phyloP scores from a whole-genome alignment of 2,329 filamentous ascomycete species.

The Pyricularia sp. region DNA sequence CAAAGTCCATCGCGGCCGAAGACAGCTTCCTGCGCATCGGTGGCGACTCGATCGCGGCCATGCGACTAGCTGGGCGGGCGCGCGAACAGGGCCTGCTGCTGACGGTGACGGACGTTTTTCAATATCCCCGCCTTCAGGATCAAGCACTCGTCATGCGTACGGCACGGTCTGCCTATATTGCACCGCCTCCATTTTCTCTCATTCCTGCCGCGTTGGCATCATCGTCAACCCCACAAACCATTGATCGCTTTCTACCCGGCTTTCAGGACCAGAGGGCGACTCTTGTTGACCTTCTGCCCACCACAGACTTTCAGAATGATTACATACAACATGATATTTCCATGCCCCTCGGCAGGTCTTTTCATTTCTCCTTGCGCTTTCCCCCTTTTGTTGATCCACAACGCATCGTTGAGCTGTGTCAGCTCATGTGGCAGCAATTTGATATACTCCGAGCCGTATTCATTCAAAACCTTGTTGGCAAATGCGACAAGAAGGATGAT shows the following conservation, averaged over 20 bases:
- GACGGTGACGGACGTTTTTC: not conserved
- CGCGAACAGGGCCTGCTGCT: constrained; percentile 11
- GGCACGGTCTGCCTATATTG: not conserved
- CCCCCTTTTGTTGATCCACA: not conserved
- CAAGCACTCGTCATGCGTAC: not conserved
- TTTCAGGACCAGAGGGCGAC: not conserved
- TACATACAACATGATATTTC: not conserved
- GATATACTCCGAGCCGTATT: not conserved
- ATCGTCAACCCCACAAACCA: not conserved
- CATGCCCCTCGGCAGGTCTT: not conserved
- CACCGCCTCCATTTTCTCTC: not conserved
- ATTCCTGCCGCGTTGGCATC: not conserved
- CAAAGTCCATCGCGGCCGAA: constrained; percentile 9
- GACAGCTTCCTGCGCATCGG: constrained; percentile 26
- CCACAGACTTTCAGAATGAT: not conserved
- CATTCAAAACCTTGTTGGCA: not conserved
- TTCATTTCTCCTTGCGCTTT: not conserved
- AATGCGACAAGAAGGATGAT: no score
- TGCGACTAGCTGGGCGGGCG: constrained; percentile 32
- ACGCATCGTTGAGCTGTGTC: not conserved
- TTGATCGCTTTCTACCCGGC: not conserved
- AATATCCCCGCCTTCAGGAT: not conserved
- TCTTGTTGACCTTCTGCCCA: not conserved
- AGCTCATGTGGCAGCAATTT: not conserved
- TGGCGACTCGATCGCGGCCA: constrained; percentile 27